Base-by-base conservation (phyloP, 805 yeast species). In the Monosporozyma siamensis region DNA sequence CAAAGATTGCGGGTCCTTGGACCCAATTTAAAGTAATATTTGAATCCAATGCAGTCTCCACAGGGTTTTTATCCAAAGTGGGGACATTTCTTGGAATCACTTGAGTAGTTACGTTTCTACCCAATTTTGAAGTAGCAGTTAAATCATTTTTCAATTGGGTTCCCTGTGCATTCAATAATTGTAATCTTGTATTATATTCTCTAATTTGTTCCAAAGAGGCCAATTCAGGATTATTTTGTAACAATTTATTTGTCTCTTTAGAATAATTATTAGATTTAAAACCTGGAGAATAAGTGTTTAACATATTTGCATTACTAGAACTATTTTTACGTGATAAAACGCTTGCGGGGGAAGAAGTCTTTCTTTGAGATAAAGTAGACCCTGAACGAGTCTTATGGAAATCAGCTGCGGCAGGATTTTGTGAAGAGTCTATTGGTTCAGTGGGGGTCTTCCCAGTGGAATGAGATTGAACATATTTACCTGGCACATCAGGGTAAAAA, bases 1-100 rank as follows among this genome's bases (percentile, higher is more conserved):
- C 61, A 34, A 56, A 52, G 11, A 58, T 55, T 3, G 59, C 61
- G 9, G 63, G 63, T 3, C 61, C 61, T 44, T 57, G 58, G 15
- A 57, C 54, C 58, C 57, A 58, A 41, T 58, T 53, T 42, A 53
- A 48, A 15, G 39, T 23, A n/a, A 23, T 18, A 12, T 31, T 31
- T 4, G 47, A 31, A 26, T 49, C 52, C 34, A 49, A 50, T 3
- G 56, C 51, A 3, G 56, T 46, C 5, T 48, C 44, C 1, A 53
- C 58, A 1, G 54, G 51, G 23, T 54, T 56, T 17, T 46, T 52
- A 15, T 53, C 59, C 17, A 53, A 49, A 34, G 38, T 46, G 31
- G 47, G 55, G 10, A 46, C 42, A 4, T 56, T 44, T 42, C 58
- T 48, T 20, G 59, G 59, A 15, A 53, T 50, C 40, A 49, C 55